Percentiles rank a stretch among this genome's conserved stretches.
Conservation (phyloP, 306 rosid species). For the Cicer judaicum region DNA sequence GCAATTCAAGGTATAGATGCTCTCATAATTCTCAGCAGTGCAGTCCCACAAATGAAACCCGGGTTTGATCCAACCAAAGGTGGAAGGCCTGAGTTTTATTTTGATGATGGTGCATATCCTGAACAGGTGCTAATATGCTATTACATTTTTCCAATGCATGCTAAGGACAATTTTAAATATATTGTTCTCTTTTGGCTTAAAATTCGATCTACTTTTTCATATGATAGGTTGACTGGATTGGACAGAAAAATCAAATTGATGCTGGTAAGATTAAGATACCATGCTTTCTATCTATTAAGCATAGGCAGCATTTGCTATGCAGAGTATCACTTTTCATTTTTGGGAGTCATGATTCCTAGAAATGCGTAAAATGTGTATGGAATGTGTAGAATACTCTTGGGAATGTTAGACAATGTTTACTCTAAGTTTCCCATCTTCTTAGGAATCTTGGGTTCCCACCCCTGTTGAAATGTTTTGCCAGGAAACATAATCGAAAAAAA, state of each 20-base stretch:
- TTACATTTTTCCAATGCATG: slow-evolving; percentile 21
- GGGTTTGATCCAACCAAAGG: slow-evolving; percentile 92
- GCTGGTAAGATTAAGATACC: slow-evolving; percentile 68
- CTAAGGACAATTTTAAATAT: not conserved
- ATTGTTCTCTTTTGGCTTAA: slow-evolving; percentile 4
- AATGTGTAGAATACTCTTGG: not conserved
- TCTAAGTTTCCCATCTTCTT: not conserved
- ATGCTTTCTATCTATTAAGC: slow-evolving; percentile 27
- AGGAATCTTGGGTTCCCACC: not conserved
- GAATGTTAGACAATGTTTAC: not conserved
- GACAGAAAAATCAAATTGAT: slow-evolving; percentile 95
- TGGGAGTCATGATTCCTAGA: not conserved
- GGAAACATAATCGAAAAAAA: not conserved
- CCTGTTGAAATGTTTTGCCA: not conserved
- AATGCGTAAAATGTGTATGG: not conserved
- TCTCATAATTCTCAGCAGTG: slow-evolving; percentile 89
- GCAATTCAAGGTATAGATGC: slow-evolving; percentile 82
- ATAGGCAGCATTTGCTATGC: not conserved
- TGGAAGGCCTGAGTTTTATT: slow-evolving; percentile 87
- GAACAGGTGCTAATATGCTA: slow-evolving; percentile 67
- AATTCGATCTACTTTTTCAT: slow-evolving; percentile 32
- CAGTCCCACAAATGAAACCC: slow-evolving; percentile 81
- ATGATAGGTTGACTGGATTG: slow-evolving; percentile 94
- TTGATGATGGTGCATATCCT: slow-evolving; percentile 85
- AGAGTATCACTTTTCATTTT: not conserved